These are phyloP conservation scores for Xerocomus nothofagi DNA, from an alignment of 1,284 basidiomycete genomes.

Conservation along the genomic window DNA sequence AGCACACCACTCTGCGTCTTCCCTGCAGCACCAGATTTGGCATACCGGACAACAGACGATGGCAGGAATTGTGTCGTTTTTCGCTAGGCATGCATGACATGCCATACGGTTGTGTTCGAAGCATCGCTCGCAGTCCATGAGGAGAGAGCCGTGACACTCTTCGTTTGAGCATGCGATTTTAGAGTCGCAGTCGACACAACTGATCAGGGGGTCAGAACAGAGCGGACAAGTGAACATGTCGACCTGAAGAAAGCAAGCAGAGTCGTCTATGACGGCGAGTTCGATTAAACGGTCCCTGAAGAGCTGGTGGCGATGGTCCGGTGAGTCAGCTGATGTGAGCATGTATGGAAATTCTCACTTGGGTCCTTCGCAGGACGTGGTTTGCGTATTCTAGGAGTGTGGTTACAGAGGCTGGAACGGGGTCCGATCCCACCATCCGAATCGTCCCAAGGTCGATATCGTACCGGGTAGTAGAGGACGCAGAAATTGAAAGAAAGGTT, in stretches of 20 bases:
- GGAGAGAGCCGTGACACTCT: background rate
- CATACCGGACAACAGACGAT: conserved; percentile 14
- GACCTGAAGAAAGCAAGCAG: conserved; percentile 8
- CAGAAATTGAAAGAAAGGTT: conserved; percentile 15
- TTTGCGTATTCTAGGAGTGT: conserved; percentile 15
- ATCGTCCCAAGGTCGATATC: conserved; percentile 19
- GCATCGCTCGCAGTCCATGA: conserved; percentile 7
- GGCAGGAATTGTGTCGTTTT: conserved; percentile 5
- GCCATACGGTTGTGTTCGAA: conserved; percentile 4
- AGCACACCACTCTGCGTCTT: conserved; percentile 20
- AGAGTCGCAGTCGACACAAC: conserved; percentile 19
- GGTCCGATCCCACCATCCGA: background rate
- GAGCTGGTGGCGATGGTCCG: conserved; percentile 7
- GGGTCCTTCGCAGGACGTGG: conserved; percentile 5
- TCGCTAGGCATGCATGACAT: conserved; percentile 14
- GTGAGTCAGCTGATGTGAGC: background rate
- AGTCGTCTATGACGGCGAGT: conserved; percentile 1
- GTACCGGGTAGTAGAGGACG: background rate
- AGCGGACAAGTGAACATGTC: conserved; percentile 25
- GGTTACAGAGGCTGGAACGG: background rate
- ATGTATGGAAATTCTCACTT: background rate
- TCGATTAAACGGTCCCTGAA: conserved; percentile 16
- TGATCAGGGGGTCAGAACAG: conserved; percentile 3
- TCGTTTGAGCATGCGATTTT: conserved; percentile 8
- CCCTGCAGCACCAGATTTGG: conserved; percentile 12